Evolutionary conservation across 495 filamentous ascomycete genomes (phyloP).

Genomic region (Filosporella fistucella): DNA sequence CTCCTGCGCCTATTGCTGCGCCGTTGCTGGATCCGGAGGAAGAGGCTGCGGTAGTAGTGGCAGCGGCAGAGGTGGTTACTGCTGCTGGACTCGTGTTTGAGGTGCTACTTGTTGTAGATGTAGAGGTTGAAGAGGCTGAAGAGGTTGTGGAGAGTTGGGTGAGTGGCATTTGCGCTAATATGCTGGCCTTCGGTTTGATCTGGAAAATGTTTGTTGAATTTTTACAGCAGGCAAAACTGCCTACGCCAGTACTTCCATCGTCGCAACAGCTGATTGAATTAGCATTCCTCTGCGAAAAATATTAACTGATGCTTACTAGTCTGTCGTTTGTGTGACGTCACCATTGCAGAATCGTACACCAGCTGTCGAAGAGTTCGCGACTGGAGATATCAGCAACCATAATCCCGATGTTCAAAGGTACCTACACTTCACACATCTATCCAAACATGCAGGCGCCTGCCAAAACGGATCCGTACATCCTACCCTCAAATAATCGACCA

Average conservation of each 20-base stretch:
- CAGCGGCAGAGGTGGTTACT: not conserved
- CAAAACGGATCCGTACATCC: constrained; percentile 18
- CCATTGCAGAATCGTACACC: constrained; percentile 16
- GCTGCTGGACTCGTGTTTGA: not conserved
- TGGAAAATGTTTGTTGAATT: constrained; percentile 3
- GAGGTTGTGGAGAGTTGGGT: not conserved
- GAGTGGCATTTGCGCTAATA: constrained; percentile 8
- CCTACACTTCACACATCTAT: constrained; percentile 15
- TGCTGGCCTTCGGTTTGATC: constrained; percentile 2
- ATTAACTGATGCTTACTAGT: no score
- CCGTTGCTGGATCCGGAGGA: not conserved
- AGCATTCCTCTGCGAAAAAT: no score
- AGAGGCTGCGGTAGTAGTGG: not conserved
- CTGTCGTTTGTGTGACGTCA: constrained; percentile 11
- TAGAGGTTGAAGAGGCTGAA: constrained; percentile 2
- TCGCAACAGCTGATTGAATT: no score
- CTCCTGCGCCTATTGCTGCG: constrained; percentile 8
- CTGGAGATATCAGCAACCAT: not conserved
- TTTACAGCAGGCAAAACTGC: constrained; percentile 11
- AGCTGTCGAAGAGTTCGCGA: constrained; percentile 2
- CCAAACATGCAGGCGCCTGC: constrained; percentile 14
- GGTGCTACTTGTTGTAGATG: not conserved
- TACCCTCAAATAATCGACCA: constrained; percentile 17
- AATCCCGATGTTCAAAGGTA: not conserved
- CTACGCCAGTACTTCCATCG: constrained; percentile 13